Base-by-base conservation (phyloP, 441 rosid species). In the Kokia cookei region DNA sequence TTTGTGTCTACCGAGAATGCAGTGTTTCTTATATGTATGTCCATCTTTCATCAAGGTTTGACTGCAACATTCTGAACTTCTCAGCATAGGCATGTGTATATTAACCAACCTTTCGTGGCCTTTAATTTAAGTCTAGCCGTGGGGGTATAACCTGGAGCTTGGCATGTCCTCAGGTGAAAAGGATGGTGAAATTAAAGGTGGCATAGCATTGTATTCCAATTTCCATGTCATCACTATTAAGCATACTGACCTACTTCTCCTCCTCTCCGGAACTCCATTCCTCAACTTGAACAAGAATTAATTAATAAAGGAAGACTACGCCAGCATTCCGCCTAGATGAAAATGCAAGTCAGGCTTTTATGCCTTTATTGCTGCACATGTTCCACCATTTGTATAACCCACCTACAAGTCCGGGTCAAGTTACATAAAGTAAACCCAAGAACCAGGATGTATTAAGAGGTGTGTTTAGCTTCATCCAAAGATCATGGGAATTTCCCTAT, bases 131-230 rank as follows among this genome's bases (percentile, higher is more conserved):
- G 58, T 29, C 24, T 58, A 42, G 15, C 1, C 2, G 13, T 42
- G 29, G 45, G 50, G 68, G 19, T 58, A 55, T 42, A 42, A 72
- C 37, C 65, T 24, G 37, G 42, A 27, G 29, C 65, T 4, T 64
- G 65, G 51, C 51, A 27, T 62, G 37, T 59, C 54, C 45, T 55
- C 75, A 82, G 85, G 80, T 85, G 65, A 69, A 73, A 77, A 71
- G 47, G 62, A 66, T 76, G 74, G 82, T 73, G 55, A 82, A 66
- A 55, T 54, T 83, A 73, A 78, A 76, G 71, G 58, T 73, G 50
- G 77, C 85, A 7, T 73, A 43, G 77, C 85, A 7, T 73, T 82
- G 83, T 64, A 14, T 29, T 80, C 82, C 72, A 3, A 42, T 42
- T 42, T 42, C 43, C 45, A 45, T 83, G 73, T 76, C 78, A 2